Conservation (phyloP, 2,329 filamentous ascomycete species). For the Penicillium sp. region DNA sequence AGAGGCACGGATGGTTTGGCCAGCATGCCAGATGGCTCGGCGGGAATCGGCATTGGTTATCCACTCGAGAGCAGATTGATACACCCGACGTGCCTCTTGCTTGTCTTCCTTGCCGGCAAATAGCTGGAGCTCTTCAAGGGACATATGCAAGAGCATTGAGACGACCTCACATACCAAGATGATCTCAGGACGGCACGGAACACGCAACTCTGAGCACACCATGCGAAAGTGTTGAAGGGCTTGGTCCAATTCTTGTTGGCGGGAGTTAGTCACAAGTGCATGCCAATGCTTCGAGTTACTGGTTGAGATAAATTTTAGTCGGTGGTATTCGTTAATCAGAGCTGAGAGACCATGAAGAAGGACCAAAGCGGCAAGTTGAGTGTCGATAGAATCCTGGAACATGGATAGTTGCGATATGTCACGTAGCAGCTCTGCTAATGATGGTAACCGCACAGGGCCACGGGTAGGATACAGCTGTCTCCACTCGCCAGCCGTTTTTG, state of each 20-base stretch:
- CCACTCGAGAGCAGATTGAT: constrained; percentile 39
- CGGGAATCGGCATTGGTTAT: constrained; percentile 37
- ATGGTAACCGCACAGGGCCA: constrained; percentile 35
- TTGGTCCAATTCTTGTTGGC: constrained; percentile 64
- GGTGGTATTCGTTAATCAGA: constrained; percentile 65
- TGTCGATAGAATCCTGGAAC: constrained; percentile 55
- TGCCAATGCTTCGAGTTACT: constrained; percentile 43
- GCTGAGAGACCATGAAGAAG: constrained; percentile 67
- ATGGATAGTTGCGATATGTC: constrained; percentile 55
- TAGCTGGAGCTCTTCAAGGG: constrained; percentile 45
- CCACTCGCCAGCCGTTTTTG: constrained; percentile 64
- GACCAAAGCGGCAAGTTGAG: constrained; percentile 58
- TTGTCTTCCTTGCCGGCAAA: constrained; percentile 47
- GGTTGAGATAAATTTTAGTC: constrained; percentile 48
- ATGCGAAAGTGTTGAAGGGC: constrained; percentile 55
- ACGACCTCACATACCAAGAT: constrained; percentile 35
- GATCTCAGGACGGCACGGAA: constrained; percentile 24
- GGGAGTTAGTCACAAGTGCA: constrained; percentile 50
- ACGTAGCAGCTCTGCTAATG: constrained; percentile 52
- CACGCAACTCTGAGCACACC: constrained; percentile 20
- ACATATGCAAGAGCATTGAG: constrained; percentile 41
- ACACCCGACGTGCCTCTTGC: constrained; percentile 38
- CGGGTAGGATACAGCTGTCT: constrained; percentile 57
- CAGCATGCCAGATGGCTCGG: constrained; percentile 63
- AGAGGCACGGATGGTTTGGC: constrained; percentile 64